phyloP scores from a whole-genome alignment of 1,139 yeast species.

The Neolecta irregularis region DNA sequence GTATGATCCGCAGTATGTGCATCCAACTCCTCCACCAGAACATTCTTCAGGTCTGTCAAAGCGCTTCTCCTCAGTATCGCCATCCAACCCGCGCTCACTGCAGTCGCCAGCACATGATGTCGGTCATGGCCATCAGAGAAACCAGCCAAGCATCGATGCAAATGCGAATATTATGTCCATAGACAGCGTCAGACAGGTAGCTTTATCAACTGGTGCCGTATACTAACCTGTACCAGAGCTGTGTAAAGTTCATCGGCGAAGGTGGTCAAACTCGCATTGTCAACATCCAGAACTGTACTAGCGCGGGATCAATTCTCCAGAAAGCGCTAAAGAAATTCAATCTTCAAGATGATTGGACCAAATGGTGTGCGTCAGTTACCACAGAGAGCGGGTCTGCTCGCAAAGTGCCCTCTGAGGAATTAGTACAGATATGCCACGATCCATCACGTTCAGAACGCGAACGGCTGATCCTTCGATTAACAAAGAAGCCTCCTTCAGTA shows the following conservation, averaged over 20 bases:
- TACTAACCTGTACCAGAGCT: slow-evolving; percentile 22
- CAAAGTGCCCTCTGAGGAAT: slow-evolving; percentile 70
- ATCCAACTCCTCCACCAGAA: neutral
- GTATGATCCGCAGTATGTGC: neutral
- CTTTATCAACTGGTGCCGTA: slow-evolving; percentile 3
- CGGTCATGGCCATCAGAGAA: too few relatives aligned
- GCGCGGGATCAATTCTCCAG: slow-evolving; percentile 62
- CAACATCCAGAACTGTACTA: slow-evolving; percentile 64
- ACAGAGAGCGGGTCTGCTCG: slow-evolving; percentile 22
- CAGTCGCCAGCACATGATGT: too few relatives aligned
- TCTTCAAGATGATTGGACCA: slow-evolving; percentile 31
- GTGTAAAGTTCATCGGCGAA: slow-evolving; percentile 44
- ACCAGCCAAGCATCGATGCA: too few relatives aligned
- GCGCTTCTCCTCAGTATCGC: neutral
- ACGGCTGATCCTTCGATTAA: slow-evolving; percentile 55
- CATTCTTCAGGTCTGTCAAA: slow-evolving; percentile 1
- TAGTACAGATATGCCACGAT: slow-evolving; percentile 69
- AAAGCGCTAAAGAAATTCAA: slow-evolving; percentile 43
- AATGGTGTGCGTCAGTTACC: slow-evolving; percentile 36
- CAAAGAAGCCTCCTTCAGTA: slow-evolving; percentile 46
- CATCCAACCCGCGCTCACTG: neutral
- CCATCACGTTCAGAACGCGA: slow-evolving; percentile 56
- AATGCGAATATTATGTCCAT: neutral
- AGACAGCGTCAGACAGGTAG: slow-evolving; percentile 5
- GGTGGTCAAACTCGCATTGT: slow-evolving; percentile 56